A percentile compares a stretch with the other conserved stretches of the same genome.
Conservation (phyloP, 345 rosid genomes). For the Streptanthus diversifolius region DNA sequence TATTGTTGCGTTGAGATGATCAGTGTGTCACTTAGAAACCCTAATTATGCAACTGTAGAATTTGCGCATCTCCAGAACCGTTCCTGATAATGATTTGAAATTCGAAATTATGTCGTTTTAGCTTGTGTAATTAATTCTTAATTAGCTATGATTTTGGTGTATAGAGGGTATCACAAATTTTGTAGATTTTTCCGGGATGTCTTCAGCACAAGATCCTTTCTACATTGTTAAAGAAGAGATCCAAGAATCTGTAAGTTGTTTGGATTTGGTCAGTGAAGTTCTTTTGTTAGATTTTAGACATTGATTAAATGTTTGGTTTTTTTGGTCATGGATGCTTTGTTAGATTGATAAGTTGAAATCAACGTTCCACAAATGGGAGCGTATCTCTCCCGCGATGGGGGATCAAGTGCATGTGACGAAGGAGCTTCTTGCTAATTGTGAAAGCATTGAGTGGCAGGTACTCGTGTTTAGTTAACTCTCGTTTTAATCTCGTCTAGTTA, state of each 20-base stretch:
- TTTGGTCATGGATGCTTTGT: constrained; percentile 15
- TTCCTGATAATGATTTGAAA: no score
- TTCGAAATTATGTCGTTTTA: not conserved
- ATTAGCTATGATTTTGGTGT: not conserved
- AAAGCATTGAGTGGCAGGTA: constrained; percentile 99
- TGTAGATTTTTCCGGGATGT: constrained; percentile 43
- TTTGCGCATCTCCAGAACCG: not conserved
- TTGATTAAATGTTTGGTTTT: not conserved
- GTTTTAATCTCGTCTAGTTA: not conserved
- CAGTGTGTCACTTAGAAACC: not conserved
- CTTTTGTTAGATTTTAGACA: not conserved
- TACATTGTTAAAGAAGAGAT: constrained; percentile 97
- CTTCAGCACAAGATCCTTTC: constrained; percentile 97
- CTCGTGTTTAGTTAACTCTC: not conserved
- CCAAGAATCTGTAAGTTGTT: constrained; percentile 83
- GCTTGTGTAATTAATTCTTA: not conserved
- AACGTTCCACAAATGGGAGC: constrained; percentile 86
- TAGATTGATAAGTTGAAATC: constrained; percentile 94
- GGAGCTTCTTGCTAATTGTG: constrained; percentile 71
- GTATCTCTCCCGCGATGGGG: constrained; percentile 50
- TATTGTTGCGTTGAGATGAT: not conserved
- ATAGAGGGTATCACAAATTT: not conserved
- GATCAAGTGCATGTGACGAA: constrained; percentile 59
- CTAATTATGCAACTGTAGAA: no score
- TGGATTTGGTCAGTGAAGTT: not conserved